Evolutionary conservation across 148 eudicot species (phyloP), one percentile per base, ranked within the genome.

Genomic region (Bassia scoparia): DNA sequence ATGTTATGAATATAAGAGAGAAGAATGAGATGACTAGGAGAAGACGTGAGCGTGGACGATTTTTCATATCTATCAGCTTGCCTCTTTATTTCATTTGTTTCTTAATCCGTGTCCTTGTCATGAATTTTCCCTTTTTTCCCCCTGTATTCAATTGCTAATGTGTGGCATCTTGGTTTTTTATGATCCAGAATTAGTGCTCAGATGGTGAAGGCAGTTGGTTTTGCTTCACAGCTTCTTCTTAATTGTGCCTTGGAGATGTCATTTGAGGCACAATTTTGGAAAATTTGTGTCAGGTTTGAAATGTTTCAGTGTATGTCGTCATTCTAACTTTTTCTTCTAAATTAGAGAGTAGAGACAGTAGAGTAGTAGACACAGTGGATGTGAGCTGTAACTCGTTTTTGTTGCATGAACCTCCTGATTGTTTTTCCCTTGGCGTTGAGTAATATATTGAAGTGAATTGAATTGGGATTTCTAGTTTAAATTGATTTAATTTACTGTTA

Each of bases 201-300:
- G 43, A 80, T 55, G 66, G 86, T 82, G 64, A 84, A 78, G 70
- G 76, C 79, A n/a, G 81, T 86, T n/a, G n/a, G 92, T 76, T 93
- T 93, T 87, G 97, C 97, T 72, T 93, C 98, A 66, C 98, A 93
- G 79, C 81, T 93, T n/a, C 74, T 89, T 89, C 77, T 84, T 93
- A 79, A 84, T 90, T 74, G 81, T n/a, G n/a, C n/a, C n/a, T 76
- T 89, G 68, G 85, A 83, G 76, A 79, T 74, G 81, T 93, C 98
- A 21, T 85, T 86, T 75, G 85, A 80, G 33, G 98, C 97, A 78
- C 86, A 89, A 63, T 89, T 83, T 69, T 93, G 81, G 98, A 93
- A 83, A 97, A 93, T n/a, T 86, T 88, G 95, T 94, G 71, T 89
- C 97, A 87, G 98, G 97, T 94, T 59, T 83, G 70, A 71, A 60